Percentiles rank a stretch among this genome's conserved stretches.
These are phyloP conservation scores for Daphne laureola DNA, from an alignment of 441 rosid species.

Conservation along the genomic window DNA sequence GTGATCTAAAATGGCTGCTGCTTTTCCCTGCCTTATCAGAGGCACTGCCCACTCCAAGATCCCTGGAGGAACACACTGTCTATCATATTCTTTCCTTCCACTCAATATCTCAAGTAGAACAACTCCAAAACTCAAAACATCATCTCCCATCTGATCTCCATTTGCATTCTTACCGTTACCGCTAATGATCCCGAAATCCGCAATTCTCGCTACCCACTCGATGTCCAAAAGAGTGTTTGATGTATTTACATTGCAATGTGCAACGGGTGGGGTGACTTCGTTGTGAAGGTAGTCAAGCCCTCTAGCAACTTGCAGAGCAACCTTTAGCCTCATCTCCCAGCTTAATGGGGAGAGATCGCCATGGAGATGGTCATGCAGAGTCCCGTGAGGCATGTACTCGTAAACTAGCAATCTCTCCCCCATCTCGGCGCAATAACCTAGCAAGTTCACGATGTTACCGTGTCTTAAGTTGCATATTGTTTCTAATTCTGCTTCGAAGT, in stretches of 20 bases:
- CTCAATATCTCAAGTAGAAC: conserved; percentile 38
- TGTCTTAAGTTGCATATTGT: conserved; percentile 49
- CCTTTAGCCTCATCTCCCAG: conserved; percentile 49
- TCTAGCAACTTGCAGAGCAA: conserved; percentile 48
- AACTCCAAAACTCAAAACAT: conserved; percentile 38
- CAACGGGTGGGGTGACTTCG: conserved; percentile 51
- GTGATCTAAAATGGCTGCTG: conserved; percentile 46
- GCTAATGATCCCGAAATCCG: conserved; percentile 65
- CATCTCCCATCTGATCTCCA: conserved; percentile 24
- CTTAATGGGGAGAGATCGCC: conserved; percentile 41
- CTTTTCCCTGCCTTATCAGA: conserved; percentile 42
- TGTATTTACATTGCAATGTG: conserved; percentile 68
- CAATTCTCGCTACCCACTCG: conserved; percentile 56
- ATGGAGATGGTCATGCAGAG: conserved; percentile 54
- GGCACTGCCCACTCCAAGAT: conserved; percentile 47
- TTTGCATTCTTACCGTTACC: conserved; percentile 22
- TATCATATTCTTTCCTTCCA: conserved; percentile 32
- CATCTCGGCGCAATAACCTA: conserved; percentile 48
- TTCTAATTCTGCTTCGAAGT: conserved; percentile 60
- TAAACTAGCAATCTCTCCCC: conserved; percentile 50
- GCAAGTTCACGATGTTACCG: conserved; percentile 41
- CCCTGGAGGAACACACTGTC: conserved; percentile 27
- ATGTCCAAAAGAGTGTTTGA: conserved; percentile 66
- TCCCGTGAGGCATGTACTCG: conserved; percentile 61
- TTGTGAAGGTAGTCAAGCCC: conserved; percentile 81